These are phyloP conservation scores for Lodderomyces pseudojiufengensis DNA, from an alignment of 1,139 yeast genomes.

Conservation along the genomic window DNA sequence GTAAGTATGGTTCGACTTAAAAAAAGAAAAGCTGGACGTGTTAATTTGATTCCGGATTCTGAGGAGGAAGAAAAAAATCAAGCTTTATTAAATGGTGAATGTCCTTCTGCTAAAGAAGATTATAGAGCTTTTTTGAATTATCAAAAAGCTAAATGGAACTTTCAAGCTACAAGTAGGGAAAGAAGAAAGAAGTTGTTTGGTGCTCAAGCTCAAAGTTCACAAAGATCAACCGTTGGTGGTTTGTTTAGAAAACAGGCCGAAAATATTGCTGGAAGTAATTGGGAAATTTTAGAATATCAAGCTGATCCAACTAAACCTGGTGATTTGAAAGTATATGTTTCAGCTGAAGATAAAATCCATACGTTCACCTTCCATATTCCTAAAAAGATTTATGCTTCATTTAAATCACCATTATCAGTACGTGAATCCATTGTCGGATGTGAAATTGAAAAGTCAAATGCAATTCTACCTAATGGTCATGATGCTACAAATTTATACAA, in stretches of 20 bases:
- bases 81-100: conserved; percentile 46
- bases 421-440: conserved; percentile 48
- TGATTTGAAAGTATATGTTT: conserved; percentile 66
- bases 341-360: conserved; percentile 72
- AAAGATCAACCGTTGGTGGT: conserved; percentile 56
- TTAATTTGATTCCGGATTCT: conserved; percentile 32
- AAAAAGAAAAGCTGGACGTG: conserved; percentile 28
- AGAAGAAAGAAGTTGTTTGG: conserved; percentile 83
- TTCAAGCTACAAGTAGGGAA: conserved; percentile 65
- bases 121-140: conserved; percentile 73
- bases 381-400: conserved; percentile 65
- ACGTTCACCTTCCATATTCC: conserved; percentile 71
- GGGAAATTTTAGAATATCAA: conserved; percentile 82
- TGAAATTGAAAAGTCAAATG: conserved; percentile 55
- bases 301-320: conserved; percentile 63
- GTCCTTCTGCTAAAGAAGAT: conserved; percentile 73
- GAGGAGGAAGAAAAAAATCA: conserved; percentile 41
- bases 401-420: conserved; percentile 50
- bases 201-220: conserved; percentile 43
- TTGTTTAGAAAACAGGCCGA: conserved; percentile 78
- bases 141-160: conserved; percentile 83
- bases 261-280: conserved; percentile 65
- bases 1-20: conserved; percentile 51
- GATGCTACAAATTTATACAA: conserved; percentile 55
- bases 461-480: conserved; percentile 69